phyloP scores from a whole-genome alignment of 139 green algal species.

The Chlorella vulgaris region DNA sequence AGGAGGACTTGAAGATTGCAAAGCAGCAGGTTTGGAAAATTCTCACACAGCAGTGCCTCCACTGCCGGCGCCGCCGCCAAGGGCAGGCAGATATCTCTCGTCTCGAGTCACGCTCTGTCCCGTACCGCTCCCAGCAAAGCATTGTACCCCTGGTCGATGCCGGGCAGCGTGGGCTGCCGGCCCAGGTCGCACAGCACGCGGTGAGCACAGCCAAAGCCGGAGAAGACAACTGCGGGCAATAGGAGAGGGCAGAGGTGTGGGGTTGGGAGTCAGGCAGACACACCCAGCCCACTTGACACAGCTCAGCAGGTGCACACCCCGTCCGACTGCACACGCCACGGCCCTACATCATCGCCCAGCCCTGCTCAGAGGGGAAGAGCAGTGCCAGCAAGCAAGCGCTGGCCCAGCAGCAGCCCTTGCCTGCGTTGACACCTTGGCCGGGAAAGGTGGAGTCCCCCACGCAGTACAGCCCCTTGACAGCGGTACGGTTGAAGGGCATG shows the following conservation, averaged over 20 bases:
- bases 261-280: background rate
- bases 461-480: conserved; percentile 88
- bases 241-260: background rate
- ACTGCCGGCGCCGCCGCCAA: too few species aligned
- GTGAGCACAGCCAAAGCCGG: conserved; percentile 92
- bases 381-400: too few species aligned
- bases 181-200: conserved; percentile 85
- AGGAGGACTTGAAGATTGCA: too few species aligned
- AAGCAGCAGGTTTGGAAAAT: too few species aligned
- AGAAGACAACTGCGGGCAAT: conserved; percentile 87
- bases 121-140: conserved; percentile 24
- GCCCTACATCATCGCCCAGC: too few species aligned
- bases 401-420: too few species aligned
- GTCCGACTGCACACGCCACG: too few species aligned
- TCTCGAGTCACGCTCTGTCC: conserved; percentile 16
- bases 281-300: too few species aligned
- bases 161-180: conserved; percentile 64
- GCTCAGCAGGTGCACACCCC: too few species aligned
- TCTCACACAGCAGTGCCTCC: too few species aligned
- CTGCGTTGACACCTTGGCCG: conserved; percentile 87
- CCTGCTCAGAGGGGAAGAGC: too few species aligned
- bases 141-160: conserved; percentile 72
- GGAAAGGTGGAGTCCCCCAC: conserved; percentile 96
- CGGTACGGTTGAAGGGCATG: conserved; percentile 96
- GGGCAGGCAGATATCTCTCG: too few species aligned